Evolutionary conservation across 257 asterid species (phyloP).

Genomic region (Solanum gracilifrons): DNA sequence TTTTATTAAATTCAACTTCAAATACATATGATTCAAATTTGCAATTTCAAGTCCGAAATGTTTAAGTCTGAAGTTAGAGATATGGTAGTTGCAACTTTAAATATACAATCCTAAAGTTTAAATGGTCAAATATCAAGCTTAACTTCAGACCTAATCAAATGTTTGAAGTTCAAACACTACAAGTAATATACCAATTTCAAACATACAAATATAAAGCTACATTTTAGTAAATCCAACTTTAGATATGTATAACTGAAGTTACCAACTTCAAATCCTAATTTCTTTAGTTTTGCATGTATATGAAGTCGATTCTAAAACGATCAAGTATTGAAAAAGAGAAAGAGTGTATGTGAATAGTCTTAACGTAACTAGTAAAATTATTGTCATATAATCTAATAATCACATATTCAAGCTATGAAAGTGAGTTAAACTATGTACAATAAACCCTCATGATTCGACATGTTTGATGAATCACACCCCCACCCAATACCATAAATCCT

Average conservation of each 20-base stretch:
- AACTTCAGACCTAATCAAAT: background rate
- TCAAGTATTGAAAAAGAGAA: background rate
- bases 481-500: no score
- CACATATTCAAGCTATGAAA: no score
- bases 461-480: no score
- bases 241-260: background rate
- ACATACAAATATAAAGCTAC: background rate
- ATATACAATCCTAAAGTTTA: background rate
- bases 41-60: fast-evolving
- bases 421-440: no score
- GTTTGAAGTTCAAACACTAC: background rate
- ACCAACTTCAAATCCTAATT: background rate
- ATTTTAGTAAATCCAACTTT: background rate
- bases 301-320: background rate
- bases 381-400: no score
- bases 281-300: background rate
- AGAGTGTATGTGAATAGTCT: background rate
- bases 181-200: background rate
- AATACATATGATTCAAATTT: background rate
- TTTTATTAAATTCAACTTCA: background rate
- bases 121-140: background rate
- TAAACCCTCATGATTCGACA: no score
- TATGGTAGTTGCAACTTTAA: background rate
- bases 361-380: background rate
- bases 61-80: background rate